Conservation (phyloP, 345 rosid species). For the Camelina laxa region DNA sequence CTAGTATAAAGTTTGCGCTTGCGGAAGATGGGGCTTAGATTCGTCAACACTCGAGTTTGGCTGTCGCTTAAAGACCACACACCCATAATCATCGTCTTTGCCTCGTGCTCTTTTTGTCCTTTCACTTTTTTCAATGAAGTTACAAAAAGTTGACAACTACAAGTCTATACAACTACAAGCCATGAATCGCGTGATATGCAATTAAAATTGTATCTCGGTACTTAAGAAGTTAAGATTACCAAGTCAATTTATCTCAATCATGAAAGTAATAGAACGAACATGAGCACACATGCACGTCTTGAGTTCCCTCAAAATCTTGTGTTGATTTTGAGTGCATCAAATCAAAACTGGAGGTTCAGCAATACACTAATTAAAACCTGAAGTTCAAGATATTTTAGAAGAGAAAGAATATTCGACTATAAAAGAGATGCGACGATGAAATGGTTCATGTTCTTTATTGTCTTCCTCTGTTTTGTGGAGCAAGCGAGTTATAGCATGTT, state of each 20-base stretch:
- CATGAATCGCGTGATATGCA: conserved; percentile 20
- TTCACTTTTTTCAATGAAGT: conserved; percentile 20
- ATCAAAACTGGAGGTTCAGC: background rate
- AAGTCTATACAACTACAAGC: conserved; percentile 2
- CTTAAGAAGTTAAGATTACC: too few relatives aligned
- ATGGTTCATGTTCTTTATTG: conserved; percentile 4
- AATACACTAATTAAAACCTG: background rate
- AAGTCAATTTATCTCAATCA: background rate
- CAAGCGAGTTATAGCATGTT: background rate
- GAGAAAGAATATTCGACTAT: background rate
- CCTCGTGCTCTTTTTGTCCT: conserved; percentile 22
- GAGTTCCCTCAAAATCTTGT: conserved; percentile 1
- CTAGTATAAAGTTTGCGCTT: conserved; percentile 3
- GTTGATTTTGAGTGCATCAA: background rate
- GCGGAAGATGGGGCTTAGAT: conserved; percentile 36
- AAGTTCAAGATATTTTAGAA: background rate
- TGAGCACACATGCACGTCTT: conserved; percentile 15
- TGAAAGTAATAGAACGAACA: conserved; percentile 12
- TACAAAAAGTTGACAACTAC: background rate
- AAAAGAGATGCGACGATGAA: background rate
- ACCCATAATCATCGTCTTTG: conserved; percentile 25
- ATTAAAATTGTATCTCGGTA: background rate
- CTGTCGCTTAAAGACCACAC: conserved; percentile 37
- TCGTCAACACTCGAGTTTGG: conserved; percentile 37
- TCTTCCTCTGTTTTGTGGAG: conserved; percentile 13